Conservation (phyloP, 805 yeast species). For the Lipomyces orientalis region DNA sequence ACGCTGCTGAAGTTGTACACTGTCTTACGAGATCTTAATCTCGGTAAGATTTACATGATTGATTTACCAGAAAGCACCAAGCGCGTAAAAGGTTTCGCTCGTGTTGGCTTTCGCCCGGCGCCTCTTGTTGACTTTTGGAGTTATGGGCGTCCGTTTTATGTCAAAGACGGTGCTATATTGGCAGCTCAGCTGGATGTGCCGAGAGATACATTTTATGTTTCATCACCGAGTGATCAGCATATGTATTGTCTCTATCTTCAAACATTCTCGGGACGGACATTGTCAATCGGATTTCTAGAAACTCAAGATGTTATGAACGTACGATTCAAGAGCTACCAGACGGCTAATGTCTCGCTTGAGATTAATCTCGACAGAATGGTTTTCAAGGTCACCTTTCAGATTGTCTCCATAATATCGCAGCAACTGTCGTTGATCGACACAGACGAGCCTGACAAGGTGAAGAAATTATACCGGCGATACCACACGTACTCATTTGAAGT, state of each 20-base stretch:
- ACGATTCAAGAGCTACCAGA: background rate
- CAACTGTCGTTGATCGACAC: constrained; percentile 1
- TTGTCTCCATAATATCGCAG: background rate
- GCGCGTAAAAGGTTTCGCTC: background rate
- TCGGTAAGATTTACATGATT: background rate
- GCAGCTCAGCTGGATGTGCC: constrained; percentile 3
- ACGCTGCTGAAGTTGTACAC: background rate
- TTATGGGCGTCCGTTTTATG: background rate
- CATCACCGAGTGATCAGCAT: background rate
- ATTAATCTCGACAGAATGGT: background rate
- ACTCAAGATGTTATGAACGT: background rate
- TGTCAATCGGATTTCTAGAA: constrained; percentile 2
- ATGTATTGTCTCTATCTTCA: constrained; percentile 2
- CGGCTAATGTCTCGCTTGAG: background rate
- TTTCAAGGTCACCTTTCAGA: background rate
- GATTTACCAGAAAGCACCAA: background rate
- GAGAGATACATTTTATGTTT: background rate
- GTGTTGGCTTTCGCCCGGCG: constrained; percentile 2
- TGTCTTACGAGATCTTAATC: background rate
- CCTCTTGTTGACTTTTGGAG: constrained; percentile 2
- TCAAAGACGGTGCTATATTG: background rate
- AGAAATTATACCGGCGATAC: background rate
- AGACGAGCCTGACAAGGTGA: background rate
- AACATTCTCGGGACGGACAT: background rate
- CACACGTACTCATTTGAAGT: background rate